Evolutionary conservation across 805 yeast species (phyloP), one percentile per base, ranked within the genome.

Genomic region (Spathaspora arborariae): DNA sequence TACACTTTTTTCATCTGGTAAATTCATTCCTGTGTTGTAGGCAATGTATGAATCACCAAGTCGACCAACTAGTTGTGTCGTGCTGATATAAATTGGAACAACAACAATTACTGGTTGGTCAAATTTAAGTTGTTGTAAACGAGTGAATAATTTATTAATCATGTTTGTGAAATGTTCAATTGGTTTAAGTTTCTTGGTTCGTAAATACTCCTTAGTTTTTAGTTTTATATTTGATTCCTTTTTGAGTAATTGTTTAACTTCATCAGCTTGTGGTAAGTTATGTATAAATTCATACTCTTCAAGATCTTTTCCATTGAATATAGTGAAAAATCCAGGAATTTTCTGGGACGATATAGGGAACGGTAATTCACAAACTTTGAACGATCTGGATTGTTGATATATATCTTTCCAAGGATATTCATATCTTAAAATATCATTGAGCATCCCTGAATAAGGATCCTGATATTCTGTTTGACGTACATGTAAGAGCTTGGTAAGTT

Each of bases 1-100:
- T 18, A 46, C 8, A 39, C n/a, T n/a, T 45, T 45, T 1, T 38
- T 21, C 16, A 6, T 11, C 6, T n/a, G 26, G 15, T 34, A n/a
- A n/a, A n/a, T n/a, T n/a, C n/a, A n/a, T 34, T 16, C 5, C 33
- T n/a, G 9, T 13, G n/a, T n/a, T 16, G 15, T 21, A 16, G n/a
- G 19, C 18, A 20, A 20, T 35, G 11, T 16, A n/a, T 9, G 19
- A n/a, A 4, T 39, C 35, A 24, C 41, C 48, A n/a, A 48, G 34
- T 9, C 19, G 26, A 19, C 27, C 34, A 8, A 19, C 27, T 22
- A 51, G 36, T 18, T 19, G 36, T 13, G 24, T 26, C 2, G 45
- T 21, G 22, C 50, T 45, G 5, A 49, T 27, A 42, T 49, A 50
- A 3, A 49, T 41, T 5, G 64, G 63, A 8, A 60, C 52, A 11